A percentile compares a stretch with the other conserved stretches of the same genome.
These are phyloP conservation scores for Neonectria sp. DNA, from an alignment of 2,329 filamentous ascomycete species.

Conservation along the genomic window DNA sequence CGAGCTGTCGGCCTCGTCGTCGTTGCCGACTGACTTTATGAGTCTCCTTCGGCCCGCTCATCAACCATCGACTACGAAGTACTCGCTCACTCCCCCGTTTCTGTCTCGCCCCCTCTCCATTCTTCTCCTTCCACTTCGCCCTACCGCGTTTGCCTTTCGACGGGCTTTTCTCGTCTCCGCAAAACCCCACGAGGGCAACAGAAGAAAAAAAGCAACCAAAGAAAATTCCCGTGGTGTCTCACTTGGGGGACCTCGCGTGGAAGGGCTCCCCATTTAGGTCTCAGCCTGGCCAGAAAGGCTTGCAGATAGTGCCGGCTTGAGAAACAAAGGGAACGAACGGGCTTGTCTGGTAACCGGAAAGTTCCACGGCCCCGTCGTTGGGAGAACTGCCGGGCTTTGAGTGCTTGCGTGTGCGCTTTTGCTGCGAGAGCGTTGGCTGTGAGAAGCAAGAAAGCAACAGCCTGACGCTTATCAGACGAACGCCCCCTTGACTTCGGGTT, in stretches of 20 bases:
- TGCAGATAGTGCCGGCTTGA: slow-evolving; percentile 35
- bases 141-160: slow-evolving; percentile 27
- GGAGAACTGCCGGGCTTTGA: slow-evolving; percentile 31
- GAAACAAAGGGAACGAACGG: slow-evolving; percentile 34
- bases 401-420: slow-evolving; percentile 37
- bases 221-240: slow-evolving; percentile 46
- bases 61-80: slow-evolving; percentile 15
- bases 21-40: slow-evolving; percentile 17
- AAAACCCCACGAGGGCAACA: slow-evolving; percentile 43
- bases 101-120: slow-evolving; percentile 10
- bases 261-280: slow-evolving; percentile 25
- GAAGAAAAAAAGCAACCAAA: slow-evolving; percentile 43
- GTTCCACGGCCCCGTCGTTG: slow-evolving; percentile 33
- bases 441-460: slow-evolving; percentile 14
- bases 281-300: slow-evolving; percentile 31
- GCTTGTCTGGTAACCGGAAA: slow-evolving; percentile 26
- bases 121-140: neutral
- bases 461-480: slow-evolving; percentile 3
- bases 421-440: slow-evolving; percentile 1
- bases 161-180: slow-evolving; percentile 38
- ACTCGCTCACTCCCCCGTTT: slow-evolving; percentile 17
- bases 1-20: slow-evolving; percentile 3
- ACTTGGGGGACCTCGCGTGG: slow-evolving; percentile 40
- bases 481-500: slow-evolving; percentile 19
- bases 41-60: slow-evolving; percentile 21